Base-by-base conservation (phyloP, 139 green algal species). In the Yamagishiella unicocca region DNA sequence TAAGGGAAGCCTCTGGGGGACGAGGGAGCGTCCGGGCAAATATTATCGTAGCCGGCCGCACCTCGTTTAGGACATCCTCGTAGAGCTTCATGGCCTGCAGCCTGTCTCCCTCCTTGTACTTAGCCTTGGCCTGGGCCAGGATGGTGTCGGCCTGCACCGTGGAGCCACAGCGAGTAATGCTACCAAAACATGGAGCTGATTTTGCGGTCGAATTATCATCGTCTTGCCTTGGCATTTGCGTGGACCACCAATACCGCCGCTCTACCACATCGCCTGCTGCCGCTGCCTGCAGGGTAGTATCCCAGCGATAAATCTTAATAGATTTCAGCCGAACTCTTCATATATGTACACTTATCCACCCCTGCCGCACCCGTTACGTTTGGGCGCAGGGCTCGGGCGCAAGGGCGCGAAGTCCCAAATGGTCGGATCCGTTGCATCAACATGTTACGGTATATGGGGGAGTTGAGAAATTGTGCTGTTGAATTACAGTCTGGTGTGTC, bases 41-140 rank as follows among this genome's bases (percentile, higher is more conserved):
- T n/a, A n/a, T n/a, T n/a, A n/a, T n/a, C n/a, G n/a, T n/a, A n/a
- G n/a, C n/a, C n/a, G n/a, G n/a, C n/a, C 31, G n/a, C 31, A 94
- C 91, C 89, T 94, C 73, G 0, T 85, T 25, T 31, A 96, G 37
- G 0, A 89, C 90, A 46, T 95, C 55, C 77, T 97, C 95, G 50
- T 92, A 97, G 29, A 96, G 85, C 40, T 92, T 93, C 62, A 96
- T 78, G 14, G 94, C 95, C 24, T 87, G 88, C 91, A 97, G 93
- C 2, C 92, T 70, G 80, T 97, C 94, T 0, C 94, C 93, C 1
- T 68, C 64, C 22, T 85, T 66, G 43, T 93, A 94, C 76, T 90
- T 91, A 0, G 67, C 40, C 24, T 90, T 89, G 3, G 90, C 92
- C 62, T 85, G 68, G 31, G 31, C 61, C 33, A 91, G 81, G 24